These are phyloP conservation scores for Orbilia javanica DNA, from an alignment of 2,329 filamentous ascomycete species.

Conservation along the genomic window DNA sequence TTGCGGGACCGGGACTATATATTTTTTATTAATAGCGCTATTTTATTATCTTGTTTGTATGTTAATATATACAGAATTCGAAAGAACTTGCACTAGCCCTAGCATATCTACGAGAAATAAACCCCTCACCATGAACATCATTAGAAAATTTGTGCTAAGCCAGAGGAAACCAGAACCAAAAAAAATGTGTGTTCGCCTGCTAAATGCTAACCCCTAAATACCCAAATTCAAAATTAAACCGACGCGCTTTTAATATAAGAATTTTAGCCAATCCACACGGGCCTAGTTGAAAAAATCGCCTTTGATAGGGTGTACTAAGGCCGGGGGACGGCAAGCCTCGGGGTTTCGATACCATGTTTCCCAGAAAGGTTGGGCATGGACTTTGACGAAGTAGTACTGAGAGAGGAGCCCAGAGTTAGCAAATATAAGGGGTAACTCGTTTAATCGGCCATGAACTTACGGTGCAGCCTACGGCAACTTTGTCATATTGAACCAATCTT, in stretches of 20 bases:
- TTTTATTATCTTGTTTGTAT: not conserved
- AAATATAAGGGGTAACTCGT: not conserved
- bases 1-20: too few species aligned
- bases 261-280: not conserved
- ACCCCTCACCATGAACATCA: not conserved
- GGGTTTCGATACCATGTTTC: constrained; percentile 10
- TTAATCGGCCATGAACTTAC: not conserved
- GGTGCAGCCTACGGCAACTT: constrained; percentile 24
- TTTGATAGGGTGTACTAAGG: constrained; percentile 27
- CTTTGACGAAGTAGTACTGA: constrained; percentile 34
- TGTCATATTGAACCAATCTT: constrained; percentile 8
- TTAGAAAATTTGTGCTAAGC: not conserved
- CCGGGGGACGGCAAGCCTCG: constrained; percentile 4
- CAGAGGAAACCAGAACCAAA: not conserved
- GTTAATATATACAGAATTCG: not conserved
- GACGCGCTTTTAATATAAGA: not conserved
- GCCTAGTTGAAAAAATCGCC: constrained; percentile 16
- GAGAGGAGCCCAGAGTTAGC: not conserved
- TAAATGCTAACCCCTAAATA: constrained; percentile 6
- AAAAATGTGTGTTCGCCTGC: constrained; percentile 1
- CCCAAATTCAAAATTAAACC: not conserved
- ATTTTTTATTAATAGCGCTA: not conserved
- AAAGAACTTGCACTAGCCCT: not conserved
- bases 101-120: not conserved
- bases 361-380: constrained; percentile 31